Evolutionary conservation across 129 eudicot genomes (phyloP).

Genomic region (Arctium minus): DNA sequence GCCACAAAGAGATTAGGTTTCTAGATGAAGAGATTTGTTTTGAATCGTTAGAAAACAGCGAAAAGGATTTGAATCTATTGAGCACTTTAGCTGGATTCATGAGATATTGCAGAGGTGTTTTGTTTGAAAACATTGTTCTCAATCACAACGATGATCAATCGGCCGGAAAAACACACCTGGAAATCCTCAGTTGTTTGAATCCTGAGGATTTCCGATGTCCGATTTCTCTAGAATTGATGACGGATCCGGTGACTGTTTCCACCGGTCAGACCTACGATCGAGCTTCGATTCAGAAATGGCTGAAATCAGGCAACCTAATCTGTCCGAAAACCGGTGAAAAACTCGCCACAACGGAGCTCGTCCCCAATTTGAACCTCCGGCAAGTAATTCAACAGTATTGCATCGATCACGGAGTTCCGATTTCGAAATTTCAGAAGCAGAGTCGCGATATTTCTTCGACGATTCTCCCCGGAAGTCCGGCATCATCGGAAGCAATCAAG

Average conservation of each 20-base stretch:
- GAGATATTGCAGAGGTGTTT: constrained; percentile 70
- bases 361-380: constrained; percentile 60
- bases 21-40: constrained; percentile 51
- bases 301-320: constrained; percentile 59
- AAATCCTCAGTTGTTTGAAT: constrained; percentile 47
- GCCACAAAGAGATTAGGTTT: constrained; percentile 60
- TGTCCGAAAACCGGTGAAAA: constrained; percentile 89
- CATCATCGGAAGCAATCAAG: constrained; percentile 55
- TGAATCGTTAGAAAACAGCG: constrained; percentile 27
- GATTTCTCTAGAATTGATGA: constrained; percentile 81
- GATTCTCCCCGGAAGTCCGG: constrained; percentile 49
- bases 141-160: constrained; percentile 7
- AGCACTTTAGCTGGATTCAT: constrained; percentile 64
- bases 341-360: constrained; percentile 47
- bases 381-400: constrained; percentile 70
- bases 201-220: constrained; percentile 85
- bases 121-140: constrained; percentile 42
- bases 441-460: constrained; percentile 56
- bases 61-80: constrained; percentile 50
- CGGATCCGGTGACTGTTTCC: constrained; percentile 80
- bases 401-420: constrained; percentile 60
- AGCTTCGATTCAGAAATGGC: constrained; percentile 71
- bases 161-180: constrained; percentile 28
- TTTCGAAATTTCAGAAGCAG: constrained; percentile 50
- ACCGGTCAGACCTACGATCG: constrained; percentile 92